Conservation (phyloP, 1,284 basidiomycete species). For the Violaceomyces palustris region DNA sequence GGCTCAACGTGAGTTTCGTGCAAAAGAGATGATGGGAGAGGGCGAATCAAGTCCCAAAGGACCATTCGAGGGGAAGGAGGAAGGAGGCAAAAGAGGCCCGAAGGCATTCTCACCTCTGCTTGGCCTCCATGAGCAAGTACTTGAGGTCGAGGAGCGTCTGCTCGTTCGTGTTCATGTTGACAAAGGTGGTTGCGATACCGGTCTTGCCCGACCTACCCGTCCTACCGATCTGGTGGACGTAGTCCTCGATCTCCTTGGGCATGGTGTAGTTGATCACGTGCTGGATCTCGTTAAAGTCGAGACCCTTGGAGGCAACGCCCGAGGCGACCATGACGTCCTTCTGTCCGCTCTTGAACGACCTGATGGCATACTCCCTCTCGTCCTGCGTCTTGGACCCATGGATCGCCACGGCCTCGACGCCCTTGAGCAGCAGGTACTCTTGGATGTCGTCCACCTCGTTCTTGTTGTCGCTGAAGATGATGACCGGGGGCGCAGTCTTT, state of each 20-base stretch:
- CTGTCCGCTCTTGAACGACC: conserved; percentile 88
- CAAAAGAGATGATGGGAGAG: conserved; percentile 2
- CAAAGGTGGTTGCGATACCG: conserved; percentile 99
- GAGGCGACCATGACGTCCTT: conserved; percentile 99
- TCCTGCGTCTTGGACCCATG: conserved; percentile 97
- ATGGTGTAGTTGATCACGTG: conserved; percentile 97
- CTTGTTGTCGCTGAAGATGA: conserved; percentile 98
- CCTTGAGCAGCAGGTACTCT: conserved; percentile 91
- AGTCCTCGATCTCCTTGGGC: conserved; percentile 87
- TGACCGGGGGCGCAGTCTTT: conserved; percentile 96
- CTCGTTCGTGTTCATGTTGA: conserved; percentile 93
- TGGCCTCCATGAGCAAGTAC: conserved; percentile 92
- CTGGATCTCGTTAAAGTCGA: conserved; percentile 97
- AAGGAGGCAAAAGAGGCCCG: no score
- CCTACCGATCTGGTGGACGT: conserved; percentile 88
- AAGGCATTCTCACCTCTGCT: conserved; percentile 80
- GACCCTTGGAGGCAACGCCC: conserved; percentile 91
- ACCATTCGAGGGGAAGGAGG: background rate
- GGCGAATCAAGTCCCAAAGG: background rate
- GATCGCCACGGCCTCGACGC: conserved; percentile 96
- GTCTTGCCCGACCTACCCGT: conserved; percentile 97
- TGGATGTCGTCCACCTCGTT: conserved; percentile 99
- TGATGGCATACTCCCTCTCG: conserved; percentile 97
- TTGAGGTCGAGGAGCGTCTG: conserved; percentile 95
- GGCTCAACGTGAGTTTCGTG: no score